Percentiles rank a stretch among this genome's conserved stretches.
Evolutionary conservation across 2,329 filamentous ascomycete genomes (phyloP).

Genomic region (Celoporthe dispersa): DNA sequence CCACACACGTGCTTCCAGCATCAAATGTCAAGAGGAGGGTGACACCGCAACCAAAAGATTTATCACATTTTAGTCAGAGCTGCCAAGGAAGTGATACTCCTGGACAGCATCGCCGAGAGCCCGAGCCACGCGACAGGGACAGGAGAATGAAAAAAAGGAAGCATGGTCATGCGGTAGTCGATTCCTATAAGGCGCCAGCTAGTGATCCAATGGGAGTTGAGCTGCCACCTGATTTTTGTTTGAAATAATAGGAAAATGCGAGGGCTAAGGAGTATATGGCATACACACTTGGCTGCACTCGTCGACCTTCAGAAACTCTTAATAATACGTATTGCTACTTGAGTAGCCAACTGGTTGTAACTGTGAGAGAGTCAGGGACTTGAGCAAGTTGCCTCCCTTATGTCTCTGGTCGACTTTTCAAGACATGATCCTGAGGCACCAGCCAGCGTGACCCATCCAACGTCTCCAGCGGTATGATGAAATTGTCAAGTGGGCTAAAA

Average conservation of each 20-base stretch:
- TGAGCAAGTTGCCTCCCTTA: neutral
- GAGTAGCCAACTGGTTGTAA: neutral
- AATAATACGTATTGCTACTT: too few relatives aligned
- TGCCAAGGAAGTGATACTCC: neutral
- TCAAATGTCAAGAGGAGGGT: constrained; percentile 1
- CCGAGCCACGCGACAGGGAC: neutral
- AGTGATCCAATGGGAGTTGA: neutral
- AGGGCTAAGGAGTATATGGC: neutral
- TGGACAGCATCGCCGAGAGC: neutral
- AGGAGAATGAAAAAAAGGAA: neutral
- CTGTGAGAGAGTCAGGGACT: neutral
- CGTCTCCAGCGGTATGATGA: neutral
- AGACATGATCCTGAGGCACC: neutral
- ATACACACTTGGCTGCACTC: neutral
- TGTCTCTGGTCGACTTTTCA: neutral
- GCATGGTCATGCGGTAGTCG: neutral
- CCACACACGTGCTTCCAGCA: neutral
- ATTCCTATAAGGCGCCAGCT: neutral
- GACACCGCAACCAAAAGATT: neutral
- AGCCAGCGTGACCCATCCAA: neutral
- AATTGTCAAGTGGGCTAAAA: neutral
- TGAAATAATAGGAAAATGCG: neutral
- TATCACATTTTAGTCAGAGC: neutral
- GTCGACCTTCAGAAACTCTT: neutral
- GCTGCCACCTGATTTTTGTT: neutral